Conservation (phyloP, 495 filamentous ascomycete species). For the Talaromyces wortmannii region DNA sequence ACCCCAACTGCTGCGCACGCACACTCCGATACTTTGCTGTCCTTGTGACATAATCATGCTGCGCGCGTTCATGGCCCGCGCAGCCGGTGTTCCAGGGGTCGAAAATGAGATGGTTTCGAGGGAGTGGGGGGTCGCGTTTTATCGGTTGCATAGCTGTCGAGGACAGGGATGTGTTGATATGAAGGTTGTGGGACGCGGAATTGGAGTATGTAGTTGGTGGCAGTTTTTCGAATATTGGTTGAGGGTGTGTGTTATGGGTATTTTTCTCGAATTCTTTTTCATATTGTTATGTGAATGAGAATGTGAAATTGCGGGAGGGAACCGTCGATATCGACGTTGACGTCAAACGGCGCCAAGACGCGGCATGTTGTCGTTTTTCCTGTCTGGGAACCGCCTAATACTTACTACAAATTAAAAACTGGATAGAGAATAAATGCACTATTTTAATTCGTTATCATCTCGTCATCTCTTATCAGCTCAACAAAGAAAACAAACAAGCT, state of each 20-base stretch:
- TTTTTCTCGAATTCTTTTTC: no score
- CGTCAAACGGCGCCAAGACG: neutral
- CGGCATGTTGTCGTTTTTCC: conserved; percentile 7
- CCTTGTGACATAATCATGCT: conserved; percentile 42
- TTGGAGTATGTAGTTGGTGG: no score
- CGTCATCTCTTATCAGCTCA: conserved; percentile 1
- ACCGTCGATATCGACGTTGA: neutral
- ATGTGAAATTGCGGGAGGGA: neutral
- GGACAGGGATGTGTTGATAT: no score
- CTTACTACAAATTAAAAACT: no score
- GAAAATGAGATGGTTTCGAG: conserved; percentile 32
- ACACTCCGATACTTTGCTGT: conserved; percentile 66
- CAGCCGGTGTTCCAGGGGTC: conserved; percentile 79
- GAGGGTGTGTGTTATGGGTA: no score
- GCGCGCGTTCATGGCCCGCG: conserved; percentile 74
- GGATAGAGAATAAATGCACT: neutral
- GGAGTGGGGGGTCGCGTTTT: neutral
- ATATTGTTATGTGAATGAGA: no score
- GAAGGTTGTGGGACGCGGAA: no score
- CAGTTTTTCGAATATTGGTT: no score
- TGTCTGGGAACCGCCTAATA: neutral
- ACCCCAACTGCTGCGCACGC: conserved; percentile 55
- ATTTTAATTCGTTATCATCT: conserved; percentile 8
- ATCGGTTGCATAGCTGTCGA: neutral
- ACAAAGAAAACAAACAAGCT: neutral